These are phyloP conservation scores for Cladosporium sp. DNA, from an alignment of 2,329 filamentous ascomycete species.

Conservation along the genomic window DNA sequence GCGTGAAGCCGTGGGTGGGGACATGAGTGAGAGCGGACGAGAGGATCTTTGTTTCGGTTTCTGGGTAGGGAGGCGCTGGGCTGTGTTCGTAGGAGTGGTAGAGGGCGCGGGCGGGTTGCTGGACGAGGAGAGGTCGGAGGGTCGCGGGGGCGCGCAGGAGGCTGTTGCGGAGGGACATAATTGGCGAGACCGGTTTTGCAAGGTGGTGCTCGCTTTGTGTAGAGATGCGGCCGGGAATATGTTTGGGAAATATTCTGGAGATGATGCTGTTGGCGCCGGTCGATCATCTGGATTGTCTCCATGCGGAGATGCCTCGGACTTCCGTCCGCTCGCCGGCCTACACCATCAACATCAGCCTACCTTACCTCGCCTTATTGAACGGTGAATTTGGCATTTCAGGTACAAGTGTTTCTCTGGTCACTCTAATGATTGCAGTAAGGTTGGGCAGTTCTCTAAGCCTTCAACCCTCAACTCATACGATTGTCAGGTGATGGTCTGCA, in stretches of 20 bases:
- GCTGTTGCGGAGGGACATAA: conserved; percentile 20
- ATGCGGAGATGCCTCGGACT: not conserved
- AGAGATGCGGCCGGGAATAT: not conserved
- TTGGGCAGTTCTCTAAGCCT: no score
- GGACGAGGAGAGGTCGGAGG: conserved; percentile 23
- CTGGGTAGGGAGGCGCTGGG: conserved; percentile 56
- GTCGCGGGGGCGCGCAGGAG: conserved; percentile 22
- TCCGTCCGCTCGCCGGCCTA: not conserved
- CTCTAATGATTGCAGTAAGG: no score
- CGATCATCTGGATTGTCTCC: not conserved
- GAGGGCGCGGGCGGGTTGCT: conserved; percentile 16
- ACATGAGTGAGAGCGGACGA: conserved; percentile 73
- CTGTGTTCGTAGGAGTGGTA: conserved; percentile 75
- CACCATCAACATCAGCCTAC: not conserved
- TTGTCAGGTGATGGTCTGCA: no score
- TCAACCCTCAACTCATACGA: no score
- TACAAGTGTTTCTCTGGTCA: no score
- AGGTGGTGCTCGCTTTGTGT: no score
- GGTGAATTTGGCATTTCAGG: no score
- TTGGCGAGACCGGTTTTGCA: not conserved
- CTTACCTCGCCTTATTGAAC: not conserved
- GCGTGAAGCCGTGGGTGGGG: conserved; percentile 75
- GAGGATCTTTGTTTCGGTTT: conserved; percentile 69
- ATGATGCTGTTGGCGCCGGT: not conserved
- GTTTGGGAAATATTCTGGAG: not conserved